Evolutionary conservation across 73 alveolate species (phyloP), one percentile per base, ranked within the genome.

Genomic region (Durusdinium trenchii): DNA sequence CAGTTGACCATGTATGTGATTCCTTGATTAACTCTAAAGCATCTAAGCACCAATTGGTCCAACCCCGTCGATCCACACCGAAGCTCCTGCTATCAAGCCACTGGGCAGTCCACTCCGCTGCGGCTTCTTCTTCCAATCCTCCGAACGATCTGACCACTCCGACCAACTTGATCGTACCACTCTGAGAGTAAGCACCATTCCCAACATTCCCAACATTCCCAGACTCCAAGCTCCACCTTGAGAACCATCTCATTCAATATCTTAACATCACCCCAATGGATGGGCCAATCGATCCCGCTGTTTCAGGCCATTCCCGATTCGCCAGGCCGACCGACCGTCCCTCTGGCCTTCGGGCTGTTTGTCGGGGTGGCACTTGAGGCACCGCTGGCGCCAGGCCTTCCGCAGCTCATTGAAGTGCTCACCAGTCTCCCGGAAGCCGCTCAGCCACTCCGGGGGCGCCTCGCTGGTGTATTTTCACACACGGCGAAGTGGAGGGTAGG

Each of bases 21-120:
- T 60, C n/a, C 73, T 60, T 60, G n/a, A 23, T 23, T 32, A 23
- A 23, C 30, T 60, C 1, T 60, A 2, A 60, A 60, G 18, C 7
- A 23, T 60, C n/a, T 60, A 23, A 60, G n/a, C 69, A 57, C 23
- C 23, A 23, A 57, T 57, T 12, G 51, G 84, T 73, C 48, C 84
- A 73, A 0, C 9, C 18, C 40, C 52, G 51, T 6, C 84, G 40
- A 51, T 48, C 54, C 2, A n/a, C 9, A 40, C 40, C 52, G 51
- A 30, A 48, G 40, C 78, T 48, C 54, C 2, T 46, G 48, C 71
- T 2, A 45, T 64, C 61, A 47, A 26, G 54, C 60, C 10, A 32
- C 98, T 91, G 98, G 60, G 98, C 98, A 3, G 98, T 91, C 98
- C 98, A 91, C 35, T 91, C 98, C 43, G 98, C 98, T 5, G 98